Evolutionary conservation across 2,329 filamentous ascomycete species (phyloP).

Genomic region (Alternaria gaisen): DNA sequence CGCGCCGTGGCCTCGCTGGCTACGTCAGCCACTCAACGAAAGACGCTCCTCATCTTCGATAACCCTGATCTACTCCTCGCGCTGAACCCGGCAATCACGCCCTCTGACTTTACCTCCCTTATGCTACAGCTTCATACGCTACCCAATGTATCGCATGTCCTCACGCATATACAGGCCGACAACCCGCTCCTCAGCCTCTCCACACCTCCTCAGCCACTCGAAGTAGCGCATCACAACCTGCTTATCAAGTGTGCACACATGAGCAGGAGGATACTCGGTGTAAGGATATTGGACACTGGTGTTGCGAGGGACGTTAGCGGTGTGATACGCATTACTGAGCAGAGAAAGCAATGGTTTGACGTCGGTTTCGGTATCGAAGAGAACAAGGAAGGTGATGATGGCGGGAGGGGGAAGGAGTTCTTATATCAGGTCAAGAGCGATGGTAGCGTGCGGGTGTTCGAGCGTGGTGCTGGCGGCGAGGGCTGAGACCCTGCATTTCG

Average conservation of each 20-base stretch:
- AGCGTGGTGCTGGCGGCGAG: constrained; percentile 67
- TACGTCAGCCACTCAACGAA: constrained; percentile 24
- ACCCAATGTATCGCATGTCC: constrained; percentile 71
- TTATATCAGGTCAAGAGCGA: constrained; percentile 84
- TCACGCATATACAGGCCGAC: constrained; percentile 73
- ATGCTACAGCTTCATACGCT: constrained; percentile 40
- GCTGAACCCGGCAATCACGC: constrained; percentile 33
- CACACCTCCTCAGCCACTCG: constrained; percentile 54
- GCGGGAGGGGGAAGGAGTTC: constrained; percentile 69
- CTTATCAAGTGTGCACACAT: constrained; percentile 76
- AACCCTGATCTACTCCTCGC: constrained; percentile 55
- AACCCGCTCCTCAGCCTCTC: constrained; percentile 72
- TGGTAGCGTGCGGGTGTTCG: constrained; percentile 83
- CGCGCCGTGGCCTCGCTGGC: constrained; percentile 35
- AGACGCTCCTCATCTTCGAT: constrained; percentile 57
- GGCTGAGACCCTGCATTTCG: background rate
- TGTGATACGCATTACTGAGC: constrained; percentile 76
- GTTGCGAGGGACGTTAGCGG: constrained; percentile 91
- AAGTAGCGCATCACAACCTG: constrained; percentile 59
- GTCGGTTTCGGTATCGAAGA: constrained; percentile 31
- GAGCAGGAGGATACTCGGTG: constrained; percentile 74
- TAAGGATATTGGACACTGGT: constrained; percentile 83
- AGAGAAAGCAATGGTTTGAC: constrained; percentile 41
- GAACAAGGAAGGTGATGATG: constrained; percentile 30
- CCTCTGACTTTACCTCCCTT: constrained; percentile 31